These are phyloP conservation scores for Rhizophagus sp. DNA, from an alignment of 192 early-diverging fungal genomes.

Conservation along the genomic window DNA sequence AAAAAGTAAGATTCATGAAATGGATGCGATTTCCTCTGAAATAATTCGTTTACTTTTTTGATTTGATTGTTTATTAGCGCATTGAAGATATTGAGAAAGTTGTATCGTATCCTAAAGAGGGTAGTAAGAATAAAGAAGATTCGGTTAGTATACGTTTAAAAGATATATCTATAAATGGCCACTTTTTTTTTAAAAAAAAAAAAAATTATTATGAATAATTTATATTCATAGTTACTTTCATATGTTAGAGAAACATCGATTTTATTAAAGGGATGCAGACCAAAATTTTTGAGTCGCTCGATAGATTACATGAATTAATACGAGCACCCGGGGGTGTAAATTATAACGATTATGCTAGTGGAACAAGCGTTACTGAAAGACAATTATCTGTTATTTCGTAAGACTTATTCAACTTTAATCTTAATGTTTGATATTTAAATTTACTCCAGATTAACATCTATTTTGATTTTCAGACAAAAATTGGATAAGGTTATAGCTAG, in stretches of 20 bases:
- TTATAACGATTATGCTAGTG: not conserved
- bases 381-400: not conserved
- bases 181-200: no score
- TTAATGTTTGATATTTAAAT: not conserved
- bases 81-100: slow-evolving; percentile 21
- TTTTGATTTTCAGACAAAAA: slow-evolving; percentile 15
- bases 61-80: not conserved
- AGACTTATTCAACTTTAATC: not conserved
- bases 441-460: not conserved
- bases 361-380: not conserved
- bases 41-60: not conserved
- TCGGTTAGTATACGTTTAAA: not conserved
- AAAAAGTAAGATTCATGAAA: slow-evolving; percentile 7
- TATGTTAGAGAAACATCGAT: slow-evolving; percentile 11
- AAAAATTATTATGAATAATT: no score
- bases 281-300: slow-evolving; percentile 15
- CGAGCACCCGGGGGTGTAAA: not conserved
- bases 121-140: not conserved
- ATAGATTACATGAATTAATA: slow-evolving; percentile 3
- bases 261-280: slow-evolving; percentile 27
- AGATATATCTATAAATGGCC: no score
- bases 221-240: not conserved
- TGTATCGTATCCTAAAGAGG: slow-evolving; percentile 5
- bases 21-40: no score
- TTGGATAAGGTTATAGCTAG: not conserved